phyloP scores from a whole-genome alignment of 1,139 yeast species.

The Suhomyces terraborum region DNA sequence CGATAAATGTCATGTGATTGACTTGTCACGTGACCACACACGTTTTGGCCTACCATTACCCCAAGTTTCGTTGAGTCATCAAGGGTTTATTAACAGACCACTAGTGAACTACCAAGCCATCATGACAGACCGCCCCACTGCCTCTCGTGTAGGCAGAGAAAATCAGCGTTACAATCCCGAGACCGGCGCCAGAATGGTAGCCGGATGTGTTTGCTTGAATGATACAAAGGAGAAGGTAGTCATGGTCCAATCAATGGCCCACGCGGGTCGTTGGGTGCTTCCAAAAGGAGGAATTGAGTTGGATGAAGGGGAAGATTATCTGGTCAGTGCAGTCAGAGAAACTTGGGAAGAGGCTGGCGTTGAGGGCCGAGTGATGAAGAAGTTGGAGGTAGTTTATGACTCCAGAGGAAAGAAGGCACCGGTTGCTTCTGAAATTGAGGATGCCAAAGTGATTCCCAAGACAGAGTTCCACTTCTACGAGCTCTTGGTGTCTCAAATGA shows the following conservation, averaged over 20 bases:
- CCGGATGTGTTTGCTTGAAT: constrained; percentile 84
- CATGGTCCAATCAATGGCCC: constrained; percentile 73
- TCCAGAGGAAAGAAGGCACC: constrained; percentile 67
- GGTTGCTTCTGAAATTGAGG: constrained; percentile 39
- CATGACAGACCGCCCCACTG: constrained; percentile 17
- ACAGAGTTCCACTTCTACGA: constrained; percentile 86
- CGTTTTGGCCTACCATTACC: background rate
- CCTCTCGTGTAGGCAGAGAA: constrained; percentile 38
- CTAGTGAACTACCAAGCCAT: background rate
- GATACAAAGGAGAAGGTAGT: constrained; percentile 60
- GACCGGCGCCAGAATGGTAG: constrained; percentile 82
- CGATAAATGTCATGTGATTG: background rate
- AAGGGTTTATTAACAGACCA: background rate
- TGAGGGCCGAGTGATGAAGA: constrained; percentile 56
- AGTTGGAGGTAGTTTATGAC: constrained; percentile 69
- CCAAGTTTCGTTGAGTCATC: constrained; percentile 1
- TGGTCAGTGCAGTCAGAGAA: constrained; percentile 72
- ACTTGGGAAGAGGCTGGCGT: constrained; percentile 99
- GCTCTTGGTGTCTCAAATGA: constrained; percentile 58
- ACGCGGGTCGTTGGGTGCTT: constrained; percentile 72
- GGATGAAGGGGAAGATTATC: constrained; percentile 68
- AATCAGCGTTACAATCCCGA: constrained; percentile 46
- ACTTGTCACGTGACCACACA: background rate
- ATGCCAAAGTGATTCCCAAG: constrained; percentile 52
- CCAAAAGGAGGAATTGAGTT: constrained; percentile 96